These are phyloP conservation scores for Trichosanthes truncata DNA, from an alignment of 306 rosid species.

Conservation along the genomic window DNA sequence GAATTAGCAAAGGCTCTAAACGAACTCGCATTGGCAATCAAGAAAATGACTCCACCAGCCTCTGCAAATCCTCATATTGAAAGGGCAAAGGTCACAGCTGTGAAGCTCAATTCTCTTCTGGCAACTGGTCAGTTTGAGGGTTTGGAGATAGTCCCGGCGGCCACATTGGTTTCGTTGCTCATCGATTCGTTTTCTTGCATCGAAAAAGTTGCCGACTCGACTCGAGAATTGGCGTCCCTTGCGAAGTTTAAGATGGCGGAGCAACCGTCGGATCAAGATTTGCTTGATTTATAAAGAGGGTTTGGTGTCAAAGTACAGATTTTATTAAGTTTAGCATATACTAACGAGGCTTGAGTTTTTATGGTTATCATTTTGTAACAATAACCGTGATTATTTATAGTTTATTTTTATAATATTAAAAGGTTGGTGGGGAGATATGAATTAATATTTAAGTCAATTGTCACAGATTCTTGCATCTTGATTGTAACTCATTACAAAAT, in stretches of 20 bases:
- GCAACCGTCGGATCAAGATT: not conserved
- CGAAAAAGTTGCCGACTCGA: conserved; percentile 21
- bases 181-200: conserved; percentile 25
- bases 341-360: no score
- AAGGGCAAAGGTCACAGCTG: not conserved
- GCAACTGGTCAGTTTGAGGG: not conserved
- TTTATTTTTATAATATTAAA: no score
- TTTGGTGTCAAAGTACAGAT: no score
- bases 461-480: no score
- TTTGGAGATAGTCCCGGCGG: not conserved
- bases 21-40: conserved; percentile 37
- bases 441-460: no score
- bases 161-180: conserved; percentile 6
- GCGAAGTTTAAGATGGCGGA: conserved; percentile 18
- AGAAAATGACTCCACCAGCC: conserved; percentile 42
- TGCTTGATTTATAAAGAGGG: not conserved
- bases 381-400: no score
- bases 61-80: conserved; percentile 24
- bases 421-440: no score
- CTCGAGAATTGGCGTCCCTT: conserved; percentile 16
- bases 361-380: no score
- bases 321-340: no score
- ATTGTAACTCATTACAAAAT: no score
- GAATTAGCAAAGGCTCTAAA: conserved; percentile 52
- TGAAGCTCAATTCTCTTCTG: not conserved